Percentiles rank a stretch among this genome's conserved stretches.
phyloP scores from a whole-genome alignment of 768 basidiomycete genomes.

The Suillus spraguei region DNA sequence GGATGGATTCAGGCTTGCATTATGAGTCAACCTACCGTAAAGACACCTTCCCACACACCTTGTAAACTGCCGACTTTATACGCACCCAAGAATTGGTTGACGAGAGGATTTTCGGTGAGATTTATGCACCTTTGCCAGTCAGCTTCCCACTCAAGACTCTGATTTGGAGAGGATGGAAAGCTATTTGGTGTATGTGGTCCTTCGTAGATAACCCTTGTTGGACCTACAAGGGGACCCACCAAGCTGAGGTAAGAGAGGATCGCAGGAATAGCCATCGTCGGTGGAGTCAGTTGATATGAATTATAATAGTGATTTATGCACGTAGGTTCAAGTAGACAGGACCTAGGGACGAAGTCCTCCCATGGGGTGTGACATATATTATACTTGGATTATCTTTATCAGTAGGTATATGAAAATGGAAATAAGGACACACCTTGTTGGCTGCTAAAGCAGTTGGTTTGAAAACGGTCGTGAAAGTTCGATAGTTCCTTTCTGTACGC shows the following conservation, averaged over 20 bases:
- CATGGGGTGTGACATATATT: conserved; percentile 58
- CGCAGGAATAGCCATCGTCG: conserved; percentile 69
- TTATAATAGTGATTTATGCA: conserved; percentile 45
- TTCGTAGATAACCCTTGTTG: conserved; percentile 2
- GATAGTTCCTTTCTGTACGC: conserved; percentile 40
- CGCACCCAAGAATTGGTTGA: conserved; percentile 41
- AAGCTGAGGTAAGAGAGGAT: conserved; percentile 71
- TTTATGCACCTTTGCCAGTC: conserved; percentile 67
- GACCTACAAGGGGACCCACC: conserved; percentile 29
- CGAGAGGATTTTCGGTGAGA: conserved; percentile 34
- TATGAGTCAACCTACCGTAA: conserved; percentile 54
- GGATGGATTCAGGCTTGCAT: not conserved
- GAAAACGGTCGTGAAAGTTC: conserved; percentile 51
- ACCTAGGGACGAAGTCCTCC: conserved; percentile 53
- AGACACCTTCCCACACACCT: conserved; percentile 80
- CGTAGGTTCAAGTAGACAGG: conserved; percentile 19
- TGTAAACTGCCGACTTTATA: conserved; percentile 71
- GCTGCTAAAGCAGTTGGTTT: conserved; percentile 70
- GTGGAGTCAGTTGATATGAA: conserved; percentile 49
- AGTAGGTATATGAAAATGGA: conserved; percentile 12
- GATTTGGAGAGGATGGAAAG: conserved; percentile 16
- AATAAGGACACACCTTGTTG: conserved; percentile 49
- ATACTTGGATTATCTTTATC: conserved; percentile 56
- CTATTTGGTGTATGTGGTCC: conserved; percentile 20
- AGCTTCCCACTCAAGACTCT: conserved; percentile 63